Conservation (phyloP, 305 asterid genomes). For the Fraxinus platypoda region DNA sequence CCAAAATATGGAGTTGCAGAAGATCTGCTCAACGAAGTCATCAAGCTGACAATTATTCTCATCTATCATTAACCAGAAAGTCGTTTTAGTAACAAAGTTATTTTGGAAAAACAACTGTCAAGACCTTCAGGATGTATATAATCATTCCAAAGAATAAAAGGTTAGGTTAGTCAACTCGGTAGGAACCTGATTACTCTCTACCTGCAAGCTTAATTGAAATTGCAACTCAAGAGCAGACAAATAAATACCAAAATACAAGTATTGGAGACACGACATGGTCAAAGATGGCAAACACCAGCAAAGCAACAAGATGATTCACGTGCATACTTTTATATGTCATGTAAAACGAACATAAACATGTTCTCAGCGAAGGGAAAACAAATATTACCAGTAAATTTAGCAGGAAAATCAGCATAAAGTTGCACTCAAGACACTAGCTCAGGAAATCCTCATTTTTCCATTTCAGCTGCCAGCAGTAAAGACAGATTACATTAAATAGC, state of each 20-base stretch:
- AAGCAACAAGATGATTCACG: conserved; percentile 24
- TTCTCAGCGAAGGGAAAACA: conserved; percentile 50
- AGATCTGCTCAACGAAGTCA: conserved; percentile 82
- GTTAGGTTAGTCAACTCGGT: conserved; percentile 8
- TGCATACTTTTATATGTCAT: conserved; percentile 17
- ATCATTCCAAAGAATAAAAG: conserved; percentile 25
- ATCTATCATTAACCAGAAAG: conserved; percentile 85
- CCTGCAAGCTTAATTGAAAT: conserved; percentile 14
- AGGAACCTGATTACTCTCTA: neutral
- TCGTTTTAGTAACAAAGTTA: conserved; percentile 46
- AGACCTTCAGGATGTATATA: conserved; percentile 33
- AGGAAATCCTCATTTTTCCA: conserved; percentile 80
- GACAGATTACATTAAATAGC: conserved; percentile 68
- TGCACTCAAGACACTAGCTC: conserved; percentile 80
- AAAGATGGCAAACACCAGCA: conserved; percentile 21
- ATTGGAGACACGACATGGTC: neutral
- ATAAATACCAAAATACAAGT: conserved; percentile 9
- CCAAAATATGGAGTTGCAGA: conserved; percentile 57
- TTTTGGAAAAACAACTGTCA: conserved; percentile 21
- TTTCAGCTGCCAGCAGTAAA: conserved; percentile 91
- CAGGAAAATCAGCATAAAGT: conserved; percentile 85
- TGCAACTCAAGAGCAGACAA: conserved; percentile 21
- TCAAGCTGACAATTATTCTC: conserved; percentile 61
- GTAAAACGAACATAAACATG: conserved; percentile 23
- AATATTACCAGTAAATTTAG: conserved; percentile 66